A percentile compares a stretch with the other conserved stretches of the same genome.
Evolutionary conservation across 768 basidiomycete species (phyloP).

Genomic region (Sporobolomyces phaffii): DNA sequence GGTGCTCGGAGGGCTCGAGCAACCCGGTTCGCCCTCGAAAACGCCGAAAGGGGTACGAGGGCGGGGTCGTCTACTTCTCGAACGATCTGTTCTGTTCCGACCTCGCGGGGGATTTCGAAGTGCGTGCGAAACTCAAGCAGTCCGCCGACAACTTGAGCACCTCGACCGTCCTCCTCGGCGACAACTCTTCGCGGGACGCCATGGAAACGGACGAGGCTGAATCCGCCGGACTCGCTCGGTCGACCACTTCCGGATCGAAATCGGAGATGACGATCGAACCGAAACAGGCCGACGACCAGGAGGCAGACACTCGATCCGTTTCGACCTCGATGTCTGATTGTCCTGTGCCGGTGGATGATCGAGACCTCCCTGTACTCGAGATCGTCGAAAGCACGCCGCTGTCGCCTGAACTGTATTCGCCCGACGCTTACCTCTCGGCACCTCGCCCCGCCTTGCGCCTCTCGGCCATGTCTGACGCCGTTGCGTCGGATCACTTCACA

Average conservation of each 20-base stretch:
- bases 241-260: not conserved
- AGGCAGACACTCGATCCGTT: not conserved
- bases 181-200: not conserved
- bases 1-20: not conserved
- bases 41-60: constrained; percentile 13
- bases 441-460: constrained; percentile 10
- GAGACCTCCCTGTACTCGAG: not conserved
- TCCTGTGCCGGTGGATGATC: no score
- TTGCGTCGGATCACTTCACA: constrained; percentile 32
- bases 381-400: not conserved
- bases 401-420: not conserved
- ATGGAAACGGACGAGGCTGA: constrained; percentile 9
- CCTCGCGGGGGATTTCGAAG: constrained; percentile 25
- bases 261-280: not conserved
- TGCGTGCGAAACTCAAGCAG: not conserved
- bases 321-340: not conserved
- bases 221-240: not conserved
- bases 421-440: not conserved
- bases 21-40: not conserved
- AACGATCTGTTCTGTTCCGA: constrained; percentile 33
- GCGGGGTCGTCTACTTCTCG: constrained; percentile 32
- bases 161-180: not conserved
- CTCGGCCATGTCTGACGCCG: constrained; percentile 7
- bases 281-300: not conserved
- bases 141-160: not conserved